Base-by-base conservation (phyloP, 78 protist species). In the Chrysochromulina tobinii region DNA sequence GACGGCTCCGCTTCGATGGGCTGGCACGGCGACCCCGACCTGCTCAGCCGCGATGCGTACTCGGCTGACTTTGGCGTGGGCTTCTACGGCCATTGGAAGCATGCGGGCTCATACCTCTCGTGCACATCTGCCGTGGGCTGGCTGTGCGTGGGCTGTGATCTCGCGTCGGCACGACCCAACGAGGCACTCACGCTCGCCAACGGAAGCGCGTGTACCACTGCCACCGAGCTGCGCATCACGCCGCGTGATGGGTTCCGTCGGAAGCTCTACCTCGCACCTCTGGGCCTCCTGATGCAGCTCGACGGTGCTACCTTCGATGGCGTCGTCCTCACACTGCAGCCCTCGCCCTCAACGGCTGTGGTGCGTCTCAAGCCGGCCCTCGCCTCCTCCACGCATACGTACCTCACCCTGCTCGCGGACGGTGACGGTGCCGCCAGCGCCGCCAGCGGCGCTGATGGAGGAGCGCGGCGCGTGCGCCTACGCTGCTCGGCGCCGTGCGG, bases 1-100 rank as follows among this genome's bases (percentile, higher is more conserved):
- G 83, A 75, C 87, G 87, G 87, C 66, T 79, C 61, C 64, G 87
- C 61, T 20, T 23, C 51, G 51, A 79, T 79, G 87, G 87, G 59
- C 23, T n/a, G 8, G 61, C 87, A 79, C 87, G 61, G 23, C 27
- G 87, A 54, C 61, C 57, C 57, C 6, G 64, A 25, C 48, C 14
- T 54, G 11, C 87, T 79, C 87, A 2, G 14, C 23, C 87, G 61
- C 27, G 87, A 79, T 48, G 64, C 1, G 20, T 79, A 23, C 61
- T 79, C 87, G 18, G 87, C 87, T 14, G 87, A 79, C 48, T 79
- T 79, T 14, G 87, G 87, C 27, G 64, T 54, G 6, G 87, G 87
- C 64, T 79, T 79, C 61, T 54, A 54, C 61, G 87, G 87, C 64
- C 58, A 54, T 1, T 54, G 59, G 64, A 18, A 3, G 64, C 2